These are phyloP conservation scores for Fusarium verrucosum DNA, from an alignment of 2,329 filamentous ascomycete genomes.

Conservation along the genomic window DNA sequence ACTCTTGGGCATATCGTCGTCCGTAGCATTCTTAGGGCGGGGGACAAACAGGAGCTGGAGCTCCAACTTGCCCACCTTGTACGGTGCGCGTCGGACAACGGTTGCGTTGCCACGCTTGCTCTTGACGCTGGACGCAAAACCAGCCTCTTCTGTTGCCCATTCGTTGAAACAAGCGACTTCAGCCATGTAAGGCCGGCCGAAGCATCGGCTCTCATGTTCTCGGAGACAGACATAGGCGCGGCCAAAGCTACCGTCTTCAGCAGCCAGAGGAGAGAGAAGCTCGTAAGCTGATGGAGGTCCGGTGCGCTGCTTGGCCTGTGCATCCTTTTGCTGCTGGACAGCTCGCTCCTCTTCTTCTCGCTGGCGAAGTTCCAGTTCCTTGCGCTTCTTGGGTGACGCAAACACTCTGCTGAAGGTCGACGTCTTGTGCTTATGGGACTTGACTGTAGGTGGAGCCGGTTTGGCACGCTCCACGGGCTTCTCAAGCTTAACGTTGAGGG, in stretches of 20 bases:
- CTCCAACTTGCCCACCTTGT: constrained; percentile 94
- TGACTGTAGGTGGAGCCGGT: constrained; percentile 66
- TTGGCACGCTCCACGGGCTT: constrained; percentile 71
- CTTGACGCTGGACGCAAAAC: constrained; percentile 85
- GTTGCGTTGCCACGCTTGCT: constrained; percentile 83
- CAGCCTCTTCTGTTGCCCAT: constrained; percentile 90
- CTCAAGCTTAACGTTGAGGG: constrained; percentile 92
- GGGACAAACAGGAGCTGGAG: constrained; percentile 95
- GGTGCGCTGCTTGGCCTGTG: constrained; percentile 69
- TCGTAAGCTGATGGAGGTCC: constrained; percentile 82
- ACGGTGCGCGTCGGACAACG: constrained; percentile 86
- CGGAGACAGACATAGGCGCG: constrained; percentile 93
- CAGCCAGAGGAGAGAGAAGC: constrained; percentile 84
- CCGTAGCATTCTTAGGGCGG: constrained; percentile 83
- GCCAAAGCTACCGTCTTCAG: constrained; percentile 91
- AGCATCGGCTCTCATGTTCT: constrained; percentile 89
- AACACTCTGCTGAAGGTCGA: constrained; percentile 93
- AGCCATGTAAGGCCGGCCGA: constrained; percentile 84
- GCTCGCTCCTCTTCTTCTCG: constrained; percentile 83
- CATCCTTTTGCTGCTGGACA: constrained; percentile 70
- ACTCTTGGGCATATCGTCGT: constrained; percentile 99
- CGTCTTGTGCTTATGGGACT: constrained; percentile 76
- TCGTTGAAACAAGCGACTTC: constrained; percentile 98
- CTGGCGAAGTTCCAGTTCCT: constrained; percentile 87
- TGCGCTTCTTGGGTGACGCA: constrained; percentile 94